These are phyloP conservation scores for Cinchona pubescens DNA, from an alignment of 257 asterid species.

Conservation along the genomic window DNA sequence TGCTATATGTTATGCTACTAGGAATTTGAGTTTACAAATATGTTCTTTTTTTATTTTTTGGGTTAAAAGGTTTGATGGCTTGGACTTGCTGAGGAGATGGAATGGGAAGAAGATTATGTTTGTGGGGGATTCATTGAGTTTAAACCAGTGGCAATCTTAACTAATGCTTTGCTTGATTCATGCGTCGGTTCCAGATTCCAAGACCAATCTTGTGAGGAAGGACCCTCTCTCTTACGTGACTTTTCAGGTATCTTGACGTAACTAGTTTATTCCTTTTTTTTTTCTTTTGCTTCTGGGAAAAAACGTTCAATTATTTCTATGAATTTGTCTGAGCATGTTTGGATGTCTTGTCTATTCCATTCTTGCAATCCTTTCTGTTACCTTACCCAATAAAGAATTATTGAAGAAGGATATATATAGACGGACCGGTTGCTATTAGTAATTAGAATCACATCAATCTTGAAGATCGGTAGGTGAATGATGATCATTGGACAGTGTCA, in stretches of 20 bases:
- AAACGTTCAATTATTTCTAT: not conserved
- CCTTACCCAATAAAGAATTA: not conserved
- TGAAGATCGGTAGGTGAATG: too few relatives aligned
- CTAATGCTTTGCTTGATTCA: constrained; percentile 43
- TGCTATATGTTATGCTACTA: not conserved
- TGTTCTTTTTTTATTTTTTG: not conserved
- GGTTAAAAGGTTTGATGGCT: constrained; percentile 39
- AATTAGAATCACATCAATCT: too few relatives aligned
- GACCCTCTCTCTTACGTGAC: constrained; percentile 34
- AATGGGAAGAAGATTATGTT: constrained; percentile 58
- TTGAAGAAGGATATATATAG: not conserved
- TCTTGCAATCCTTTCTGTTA: not conserved
- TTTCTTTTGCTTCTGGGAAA: not conserved
- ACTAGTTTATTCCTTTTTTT: not conserved
- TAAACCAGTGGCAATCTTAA: constrained; percentile 58
- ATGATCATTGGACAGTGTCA: too few relatives aligned
- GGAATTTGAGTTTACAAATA: too few relatives aligned
- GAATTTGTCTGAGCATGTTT: not conserved
- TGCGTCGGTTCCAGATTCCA: constrained; percentile 44
- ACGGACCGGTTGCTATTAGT: not conserved
- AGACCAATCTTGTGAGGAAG: constrained; percentile 14
- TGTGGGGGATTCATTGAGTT: constrained; percentile 57
- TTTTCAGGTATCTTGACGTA: constrained; percentile 33
- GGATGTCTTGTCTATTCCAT: not conserved
- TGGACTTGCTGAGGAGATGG: constrained; percentile 42